Conservation (phyloP, 805 yeast genomes). For the Pichia deserticola region DNA sequence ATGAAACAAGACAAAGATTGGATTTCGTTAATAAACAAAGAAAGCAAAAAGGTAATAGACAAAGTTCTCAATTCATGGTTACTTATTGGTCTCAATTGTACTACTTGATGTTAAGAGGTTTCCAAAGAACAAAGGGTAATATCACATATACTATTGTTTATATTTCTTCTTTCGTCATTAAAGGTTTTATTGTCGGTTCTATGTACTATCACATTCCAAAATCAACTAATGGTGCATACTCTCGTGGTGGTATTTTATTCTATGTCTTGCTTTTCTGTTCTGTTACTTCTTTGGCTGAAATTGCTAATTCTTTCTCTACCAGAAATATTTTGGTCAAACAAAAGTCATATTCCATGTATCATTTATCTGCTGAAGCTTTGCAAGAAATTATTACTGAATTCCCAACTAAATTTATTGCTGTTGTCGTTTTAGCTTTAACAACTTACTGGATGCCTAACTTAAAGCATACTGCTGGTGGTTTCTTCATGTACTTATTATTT, state of each 20-base stretch:
- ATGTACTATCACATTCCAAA: conserved; percentile 23
- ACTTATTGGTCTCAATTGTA: conserved; percentile 44
- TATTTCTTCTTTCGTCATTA: conserved; percentile 42
- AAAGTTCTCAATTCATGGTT: conserved; percentile 32
- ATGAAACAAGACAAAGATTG: conserved; percentile 28
- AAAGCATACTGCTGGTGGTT: conserved; percentile 46
- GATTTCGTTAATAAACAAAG: conserved; percentile 26
- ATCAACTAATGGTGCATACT: conserved; percentile 27
- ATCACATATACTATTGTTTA: conserved; percentile 44
- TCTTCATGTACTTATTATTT: conserved; percentile 48
- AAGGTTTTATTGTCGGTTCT: conserved; percentile 55
- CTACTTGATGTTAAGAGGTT: conserved; percentile 46
- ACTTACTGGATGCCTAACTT: conserved; percentile 47
- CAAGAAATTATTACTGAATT: conserved; percentile 49
- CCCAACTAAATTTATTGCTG: conserved; percentile 47
- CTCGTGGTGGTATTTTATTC: conserved; percentile 56
- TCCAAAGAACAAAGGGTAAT: conserved; percentile 49
- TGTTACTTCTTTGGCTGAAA: conserved; percentile 55
- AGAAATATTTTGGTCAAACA: conserved; percentile 61
- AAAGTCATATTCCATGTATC: conserved; percentile 53
- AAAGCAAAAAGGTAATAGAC: conserved; percentile 34
- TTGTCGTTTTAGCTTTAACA: conserved; percentile 38
- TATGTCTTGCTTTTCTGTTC: conserved; percentile 54
- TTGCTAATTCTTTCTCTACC: conserved; percentile 48
- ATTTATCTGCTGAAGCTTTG: conserved; percentile 59